Evolutionary conservation across 768 basidiomycete genomes (phyloP).

Genomic region (Mycena rebaudengoi): DNA sequence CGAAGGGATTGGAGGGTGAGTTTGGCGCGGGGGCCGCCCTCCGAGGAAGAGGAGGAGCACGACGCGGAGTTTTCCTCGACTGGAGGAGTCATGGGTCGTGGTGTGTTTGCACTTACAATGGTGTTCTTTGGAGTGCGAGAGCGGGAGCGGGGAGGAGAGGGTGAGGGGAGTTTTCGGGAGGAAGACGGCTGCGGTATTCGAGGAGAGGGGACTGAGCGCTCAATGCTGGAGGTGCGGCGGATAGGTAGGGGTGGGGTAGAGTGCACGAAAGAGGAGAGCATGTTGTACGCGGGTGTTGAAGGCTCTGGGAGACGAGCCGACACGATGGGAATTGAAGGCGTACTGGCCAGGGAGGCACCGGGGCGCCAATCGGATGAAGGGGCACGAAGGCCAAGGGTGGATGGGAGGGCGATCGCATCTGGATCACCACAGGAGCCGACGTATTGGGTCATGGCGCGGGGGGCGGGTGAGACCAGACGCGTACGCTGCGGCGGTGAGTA

Average conservation of each 20-base stretch:
- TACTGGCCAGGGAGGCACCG: too few relatives aligned
- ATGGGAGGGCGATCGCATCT: slow-evolving; percentile 68
- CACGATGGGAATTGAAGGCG: background rate
- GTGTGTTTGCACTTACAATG: too few relatives aligned
- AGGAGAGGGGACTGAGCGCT: background rate
- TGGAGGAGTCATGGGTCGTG: too few relatives aligned
- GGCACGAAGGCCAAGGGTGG: slow-evolving; percentile 72
- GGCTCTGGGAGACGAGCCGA: slow-evolving; percentile 39
- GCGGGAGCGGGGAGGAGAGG: too few relatives aligned
- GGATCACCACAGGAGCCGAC: slow-evolving; percentile 49
- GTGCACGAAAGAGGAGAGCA: slow-evolving; percentile 66
- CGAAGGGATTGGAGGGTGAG: too few relatives aligned
- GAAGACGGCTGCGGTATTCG: background rate
- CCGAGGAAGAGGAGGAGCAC: too few relatives aligned
- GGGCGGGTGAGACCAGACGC: slow-evolving; percentile 70
- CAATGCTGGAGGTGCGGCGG: too few relatives aligned
- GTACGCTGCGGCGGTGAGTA: slow-evolving; percentile 61
- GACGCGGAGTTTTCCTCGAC: too few relatives aligned
- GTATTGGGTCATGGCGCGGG: slow-evolving; percentile 80
- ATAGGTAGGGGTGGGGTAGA: slow-evolving; percentile 39
- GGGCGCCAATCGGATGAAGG: slow-evolving; percentile 31
- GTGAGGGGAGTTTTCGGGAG: background rate
- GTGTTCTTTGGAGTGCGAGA: too few relatives aligned
- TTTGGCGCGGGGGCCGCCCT: too few relatives aligned
- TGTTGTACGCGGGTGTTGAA: slow-evolving; percentile 65